Base-by-base conservation (phyloP, 805 yeast genomes). In the Komagataella kurtzmanii region DNA sequence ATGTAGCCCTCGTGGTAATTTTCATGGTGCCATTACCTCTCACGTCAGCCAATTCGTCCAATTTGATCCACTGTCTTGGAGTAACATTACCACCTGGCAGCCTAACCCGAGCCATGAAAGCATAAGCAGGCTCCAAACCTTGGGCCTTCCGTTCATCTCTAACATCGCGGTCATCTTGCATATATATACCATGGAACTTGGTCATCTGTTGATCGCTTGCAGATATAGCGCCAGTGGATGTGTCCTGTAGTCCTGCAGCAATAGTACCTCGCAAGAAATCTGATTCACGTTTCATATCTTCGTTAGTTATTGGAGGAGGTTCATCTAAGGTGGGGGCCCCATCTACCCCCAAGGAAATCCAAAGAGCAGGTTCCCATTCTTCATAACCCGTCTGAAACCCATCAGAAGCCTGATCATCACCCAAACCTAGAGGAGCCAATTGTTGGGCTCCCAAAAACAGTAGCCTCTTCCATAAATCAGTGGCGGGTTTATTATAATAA, bases 381-480 rank as follows among this genome's bases (percentile, higher is more conserved):
- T 81, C 80, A 66, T 84, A 91, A n/a, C 93, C 97, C 24, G 97
- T 90, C 59, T 82, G 81, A 69, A 75, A 89, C 18, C 97, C 97
- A 71, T 91, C 97, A 19, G 96, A 95, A 65, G 88, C 98, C 71
- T 91, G 98, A 64, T 91, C 98, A 66, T 91, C 97, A 69, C 98
- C 98, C 49, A 87, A 73, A 17, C 96, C 97, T 47, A 89, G 68
- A 3, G 85, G 86, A 53, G 80, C 77, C 51, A 91, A 69, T 54
- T 79, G 80, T 54, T 75, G 79, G 54, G 85, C 97, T 46, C 95
- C 93, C 54, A 88, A 74, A 53, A 83, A 70, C 56, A 69, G 71
- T 55, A 91, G 69, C 56, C 83, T 81, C 56, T 77, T 77, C 63
- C 68, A 72, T 56, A 91, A 70, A 65, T 89, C 97, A 57, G 75